These are phyloP conservation scores for Fusarium sp. DNA, from an alignment of 2,329 filamentous ascomycete genomes.

Conservation along the genomic window DNA sequence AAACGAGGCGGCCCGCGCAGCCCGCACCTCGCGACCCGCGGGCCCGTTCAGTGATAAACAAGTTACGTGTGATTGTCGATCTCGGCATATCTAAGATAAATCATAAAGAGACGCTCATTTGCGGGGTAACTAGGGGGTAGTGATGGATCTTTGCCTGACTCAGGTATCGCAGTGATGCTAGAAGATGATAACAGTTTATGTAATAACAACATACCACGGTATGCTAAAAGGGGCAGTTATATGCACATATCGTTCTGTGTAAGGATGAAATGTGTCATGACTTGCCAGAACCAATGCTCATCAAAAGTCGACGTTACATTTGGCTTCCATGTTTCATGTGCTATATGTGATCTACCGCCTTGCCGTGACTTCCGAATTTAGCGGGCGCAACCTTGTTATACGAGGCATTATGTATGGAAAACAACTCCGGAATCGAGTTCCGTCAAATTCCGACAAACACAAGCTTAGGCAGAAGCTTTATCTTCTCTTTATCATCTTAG, in stretches of 20 bases:
- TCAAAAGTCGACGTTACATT: neutral
- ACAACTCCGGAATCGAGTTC: neutral
- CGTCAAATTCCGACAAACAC: neutral
- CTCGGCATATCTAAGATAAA: neutral
- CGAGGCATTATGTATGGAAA: neutral
- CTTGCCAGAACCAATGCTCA: too few relatives aligned
- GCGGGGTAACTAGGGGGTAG: neutral
- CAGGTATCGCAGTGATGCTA: neutral
- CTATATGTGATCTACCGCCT: neutral
- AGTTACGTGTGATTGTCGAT: neutral
- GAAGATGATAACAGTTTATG: too few relatives aligned
- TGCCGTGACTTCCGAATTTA: neutral
- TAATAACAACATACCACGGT: rapidly evolving
- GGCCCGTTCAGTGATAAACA: neutral
- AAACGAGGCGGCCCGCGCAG: neutral
- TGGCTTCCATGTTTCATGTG: neutral
- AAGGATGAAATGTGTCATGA: too few relatives aligned
- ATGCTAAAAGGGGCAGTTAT: neutral
- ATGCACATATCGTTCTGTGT: neutral
- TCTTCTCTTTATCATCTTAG: neutral
- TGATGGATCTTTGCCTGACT: neutral
- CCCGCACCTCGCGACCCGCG: neutral
- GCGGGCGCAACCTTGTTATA: neutral
- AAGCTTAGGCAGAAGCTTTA: neutral
- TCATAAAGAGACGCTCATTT: neutral